phyloP scores from a whole-genome alignment of 169 alveolate species.

The Eimeria nieschulzi region DNA sequence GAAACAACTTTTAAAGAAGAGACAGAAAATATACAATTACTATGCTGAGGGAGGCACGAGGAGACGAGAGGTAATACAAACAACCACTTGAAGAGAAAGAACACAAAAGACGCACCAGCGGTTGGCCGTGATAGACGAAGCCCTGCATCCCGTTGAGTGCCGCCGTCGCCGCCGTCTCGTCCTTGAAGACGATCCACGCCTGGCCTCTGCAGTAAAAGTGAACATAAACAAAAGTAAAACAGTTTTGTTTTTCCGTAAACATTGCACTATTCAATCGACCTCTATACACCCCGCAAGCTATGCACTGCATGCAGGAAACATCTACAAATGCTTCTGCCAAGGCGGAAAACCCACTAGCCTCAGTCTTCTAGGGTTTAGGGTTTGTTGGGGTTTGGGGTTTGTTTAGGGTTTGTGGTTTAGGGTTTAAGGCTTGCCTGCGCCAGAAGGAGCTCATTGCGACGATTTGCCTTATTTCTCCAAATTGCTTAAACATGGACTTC shows the following conservation, averaged over 20 bases:
- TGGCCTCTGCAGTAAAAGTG: conserved; percentile 79
- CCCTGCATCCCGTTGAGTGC: conserved; percentile 86
- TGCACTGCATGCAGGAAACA: background rate
- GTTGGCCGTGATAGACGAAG: conserved; percentile 81
- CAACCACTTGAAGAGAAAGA: background rate
- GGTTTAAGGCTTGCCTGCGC: conserved; percentile 71
- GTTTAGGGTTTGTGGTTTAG: too few relatives aligned
- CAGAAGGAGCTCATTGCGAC: conserved; percentile 88
- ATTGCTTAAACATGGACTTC: conserved; percentile 80
- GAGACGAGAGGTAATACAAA: background rate
- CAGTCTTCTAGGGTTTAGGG: background rate
- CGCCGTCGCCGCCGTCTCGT: conserved; percentile 82
- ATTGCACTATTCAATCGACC: too few relatives aligned
- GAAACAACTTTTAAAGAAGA: background rate
- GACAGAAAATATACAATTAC: background rate
- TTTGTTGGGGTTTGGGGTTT: too few relatives aligned
- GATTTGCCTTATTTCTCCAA: conserved; percentile 82
- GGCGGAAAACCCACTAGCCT: background rate
- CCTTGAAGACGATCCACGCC: conserved; percentile 85
- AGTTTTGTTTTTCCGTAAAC: too few relatives aligned
- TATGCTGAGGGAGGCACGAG: background rate
- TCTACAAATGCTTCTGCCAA: background rate
- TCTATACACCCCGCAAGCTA: too few relatives aligned
- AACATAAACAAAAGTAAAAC: too few relatives aligned
- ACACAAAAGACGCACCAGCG: conserved; percentile 71